phyloP scores from a whole-genome alignment of 2,329 filamentous ascomycete genomes.

The Claviceps capensis region DNA sequence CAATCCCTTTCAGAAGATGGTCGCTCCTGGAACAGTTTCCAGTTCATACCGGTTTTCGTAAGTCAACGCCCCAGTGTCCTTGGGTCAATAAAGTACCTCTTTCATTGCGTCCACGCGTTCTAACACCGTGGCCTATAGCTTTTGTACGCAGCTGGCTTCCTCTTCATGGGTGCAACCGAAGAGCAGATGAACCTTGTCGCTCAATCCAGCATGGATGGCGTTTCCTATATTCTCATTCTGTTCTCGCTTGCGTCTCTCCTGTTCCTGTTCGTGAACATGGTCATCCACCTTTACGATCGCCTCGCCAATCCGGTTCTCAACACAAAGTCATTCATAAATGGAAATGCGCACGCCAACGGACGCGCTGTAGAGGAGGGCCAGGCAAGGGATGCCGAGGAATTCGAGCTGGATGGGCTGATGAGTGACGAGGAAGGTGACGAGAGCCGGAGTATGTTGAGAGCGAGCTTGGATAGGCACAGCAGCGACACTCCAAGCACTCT shows the following conservation, averaged over 20 bases:
- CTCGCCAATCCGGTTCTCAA: conserved; percentile 24
- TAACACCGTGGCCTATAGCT: conserved; percentile 37
- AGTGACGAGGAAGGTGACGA: conserved; percentile 71
- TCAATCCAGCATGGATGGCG: conserved; percentile 65
- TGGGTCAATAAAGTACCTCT: neutral
- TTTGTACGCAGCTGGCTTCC: conserved; percentile 80
- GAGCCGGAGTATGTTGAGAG: conserved; percentile 23
- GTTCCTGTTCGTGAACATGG: conserved; percentile 82
- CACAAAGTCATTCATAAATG: conserved; percentile 24
- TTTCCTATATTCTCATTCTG: conserved; percentile 83
- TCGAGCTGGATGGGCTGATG: conserved; percentile 81
- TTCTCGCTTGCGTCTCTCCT: conserved; percentile 82
- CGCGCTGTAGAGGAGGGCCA: conserved; percentile 35
- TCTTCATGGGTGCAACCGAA: conserved; percentile 96
- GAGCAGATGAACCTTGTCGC: conserved; percentile 80
- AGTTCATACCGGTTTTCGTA: conserved; percentile 40
- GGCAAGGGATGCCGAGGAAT: conserved; percentile 75
- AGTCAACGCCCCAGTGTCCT: conserved; percentile 21
- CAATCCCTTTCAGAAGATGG: conserved; percentile 52
- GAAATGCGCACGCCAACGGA: conserved; percentile 20
- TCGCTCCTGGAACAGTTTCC: conserved; percentile 49
- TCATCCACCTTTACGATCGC: conserved; percentile 71
- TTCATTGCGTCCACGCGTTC: neutral
- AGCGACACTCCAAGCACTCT: conserved; percentile 29
- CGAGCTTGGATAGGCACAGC: conserved; percentile 16